A percentile compares a stretch with the other conserved stretches of the same genome.
Evolutionary conservation across 1,284 basidiomycete species (phyloP).

Genomic region (Tetrapyrgos nigripes): DNA sequence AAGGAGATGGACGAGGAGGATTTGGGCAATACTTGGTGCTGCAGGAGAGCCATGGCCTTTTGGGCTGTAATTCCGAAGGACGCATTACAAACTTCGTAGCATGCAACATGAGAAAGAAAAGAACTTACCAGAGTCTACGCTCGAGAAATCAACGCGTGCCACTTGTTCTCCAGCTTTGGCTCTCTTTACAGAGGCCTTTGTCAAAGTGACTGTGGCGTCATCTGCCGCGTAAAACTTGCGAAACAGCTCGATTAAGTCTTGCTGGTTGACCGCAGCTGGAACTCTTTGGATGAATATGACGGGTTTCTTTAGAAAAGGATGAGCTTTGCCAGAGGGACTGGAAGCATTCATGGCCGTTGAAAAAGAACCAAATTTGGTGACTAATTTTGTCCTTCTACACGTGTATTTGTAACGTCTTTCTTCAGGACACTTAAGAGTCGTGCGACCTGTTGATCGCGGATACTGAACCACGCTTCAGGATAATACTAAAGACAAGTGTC

Average conservation of each 20-base stretch:
- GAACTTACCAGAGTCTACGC: background rate
- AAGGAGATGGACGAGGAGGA: background rate
- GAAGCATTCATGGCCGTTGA: background rate
- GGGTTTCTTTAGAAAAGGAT: constrained; percentile 3
- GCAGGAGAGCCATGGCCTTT: constrained; percentile 3
- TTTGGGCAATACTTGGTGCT: background rate
- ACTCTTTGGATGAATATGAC: background rate
- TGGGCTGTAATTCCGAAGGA: background rate
- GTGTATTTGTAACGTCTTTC: too few relatives aligned
- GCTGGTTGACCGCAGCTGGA: background rate
- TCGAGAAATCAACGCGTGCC: background rate
- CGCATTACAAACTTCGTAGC: background rate
- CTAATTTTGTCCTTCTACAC: too few relatives aligned
- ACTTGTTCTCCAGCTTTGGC: background rate
- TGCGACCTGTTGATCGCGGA: too few relatives aligned
- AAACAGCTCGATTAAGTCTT: background rate
- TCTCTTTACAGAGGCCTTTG: background rate
- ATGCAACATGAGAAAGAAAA: background rate
- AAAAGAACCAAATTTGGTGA: background rate
- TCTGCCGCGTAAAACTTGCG: background rate
- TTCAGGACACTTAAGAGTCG: too few relatives aligned
- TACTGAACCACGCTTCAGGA: too few relatives aligned
- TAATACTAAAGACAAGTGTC: too few relatives aligned
- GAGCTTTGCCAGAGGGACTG: background rate
- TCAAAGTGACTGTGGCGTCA: background rate